Conservation (phyloP, 1,284 basidiomycete genomes). For the Apiotrichum gamsii region DNA sequence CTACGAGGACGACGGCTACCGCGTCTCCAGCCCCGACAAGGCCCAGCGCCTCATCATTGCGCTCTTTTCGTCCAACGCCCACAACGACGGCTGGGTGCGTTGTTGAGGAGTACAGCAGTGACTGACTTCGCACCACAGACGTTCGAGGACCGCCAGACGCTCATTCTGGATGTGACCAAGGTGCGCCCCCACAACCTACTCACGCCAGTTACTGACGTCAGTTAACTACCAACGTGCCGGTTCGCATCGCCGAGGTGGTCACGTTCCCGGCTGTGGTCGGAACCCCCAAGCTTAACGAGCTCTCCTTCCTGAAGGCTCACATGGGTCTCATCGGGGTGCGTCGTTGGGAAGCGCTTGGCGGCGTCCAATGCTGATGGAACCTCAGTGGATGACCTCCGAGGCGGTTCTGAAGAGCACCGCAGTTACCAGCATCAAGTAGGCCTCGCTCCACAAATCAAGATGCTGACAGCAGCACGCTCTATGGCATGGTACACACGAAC, state of each 20-base stretch:
- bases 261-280: constrained; percentile 51
- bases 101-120: not conserved
- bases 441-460: constrained; percentile 57
- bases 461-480: constrained; percentile 59
- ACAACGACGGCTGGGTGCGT: constrained; percentile 12
- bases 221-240: constrained; percentile 50
- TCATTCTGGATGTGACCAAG: constrained; percentile 4
- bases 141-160: constrained; percentile 6
- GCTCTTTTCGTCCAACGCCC: constrained; percentile 1
- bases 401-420: constrained; percentile 59
- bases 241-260: constrained; percentile 55
- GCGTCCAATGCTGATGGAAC: no score
- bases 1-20: not conserved
- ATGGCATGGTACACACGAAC: constrained; percentile 54
- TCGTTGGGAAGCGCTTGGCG: no score
- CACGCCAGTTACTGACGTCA: not conserved
- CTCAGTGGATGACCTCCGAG: constrained; percentile 59
- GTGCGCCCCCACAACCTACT: not conserved
- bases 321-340: constrained; percentile 59
- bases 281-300: constrained; percentile 35
- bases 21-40: not conserved
- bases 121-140: constrained; percentile 3
- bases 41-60: constrained; percentile 6
- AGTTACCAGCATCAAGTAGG: constrained; percentile 57
- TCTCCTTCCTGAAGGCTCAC: constrained; percentile 60